Percentiles rank a stretch among this genome's conserved stretches.
Conservation (phyloP, 768 basidiomycete species). For the Leccinum fibrillosum region DNA sequence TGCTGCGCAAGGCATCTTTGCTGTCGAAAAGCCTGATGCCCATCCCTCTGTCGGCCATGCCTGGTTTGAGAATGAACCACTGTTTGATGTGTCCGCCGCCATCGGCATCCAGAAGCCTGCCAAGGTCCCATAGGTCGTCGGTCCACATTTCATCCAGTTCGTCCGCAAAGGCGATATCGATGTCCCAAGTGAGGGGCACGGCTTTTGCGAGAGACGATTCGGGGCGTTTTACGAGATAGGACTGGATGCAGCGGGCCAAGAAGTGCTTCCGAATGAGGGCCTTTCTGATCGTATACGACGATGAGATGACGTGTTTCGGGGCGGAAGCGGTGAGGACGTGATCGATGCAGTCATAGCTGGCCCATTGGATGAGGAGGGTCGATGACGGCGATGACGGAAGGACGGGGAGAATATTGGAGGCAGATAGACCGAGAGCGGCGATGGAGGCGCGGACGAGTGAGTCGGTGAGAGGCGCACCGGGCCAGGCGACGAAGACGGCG, state of each 20-base stretch:
- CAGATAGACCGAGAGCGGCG: slow-evolving; percentile 28
- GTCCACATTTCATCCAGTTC: slow-evolving; percentile 92
- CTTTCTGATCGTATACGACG: slow-evolving; percentile 87
- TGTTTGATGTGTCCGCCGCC: slow-evolving; percentile 12
- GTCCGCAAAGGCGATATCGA: slow-evolving; percentile 87
- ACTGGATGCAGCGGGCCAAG: slow-evolving; percentile 69
- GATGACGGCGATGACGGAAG: slow-evolving; percentile 20
- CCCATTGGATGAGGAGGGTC: slow-evolving; percentile 68
- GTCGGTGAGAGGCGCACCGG: slow-evolving; percentile 51
- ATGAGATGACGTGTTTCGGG: slow-evolving; percentile 57
- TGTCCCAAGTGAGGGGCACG: slow-evolving; percentile 74
- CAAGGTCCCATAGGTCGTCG: slow-evolving; percentile 92
- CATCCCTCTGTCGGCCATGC: slow-evolving; percentile 95
- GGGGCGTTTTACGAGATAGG: slow-evolving; percentile 70
- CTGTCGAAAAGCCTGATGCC: slow-evolving; percentile 89
- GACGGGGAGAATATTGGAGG: slow-evolving; percentile 25
- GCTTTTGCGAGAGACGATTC: slow-evolving; percentile 51
- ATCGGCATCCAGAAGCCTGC: slow-evolving; percentile 49
- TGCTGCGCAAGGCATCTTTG: slow-evolving; percentile 63
- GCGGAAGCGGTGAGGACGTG: slow-evolving; percentile 64
- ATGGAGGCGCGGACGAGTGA: slow-evolving; percentile 46
- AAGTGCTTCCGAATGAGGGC: slow-evolving; percentile 94
- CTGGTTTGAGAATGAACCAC: slow-evolving; percentile 98
- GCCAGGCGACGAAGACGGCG: slow-evolving; percentile 49
- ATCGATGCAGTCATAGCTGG: slow-evolving; percentile 83